A percentile compares a stretch with the other conserved stretches of the same genome.
These are phyloP conservation scores for Phoma sp. DNA, from an alignment of 2,329 filamentous ascomycete genomes.

Conservation along the genomic window DNA sequence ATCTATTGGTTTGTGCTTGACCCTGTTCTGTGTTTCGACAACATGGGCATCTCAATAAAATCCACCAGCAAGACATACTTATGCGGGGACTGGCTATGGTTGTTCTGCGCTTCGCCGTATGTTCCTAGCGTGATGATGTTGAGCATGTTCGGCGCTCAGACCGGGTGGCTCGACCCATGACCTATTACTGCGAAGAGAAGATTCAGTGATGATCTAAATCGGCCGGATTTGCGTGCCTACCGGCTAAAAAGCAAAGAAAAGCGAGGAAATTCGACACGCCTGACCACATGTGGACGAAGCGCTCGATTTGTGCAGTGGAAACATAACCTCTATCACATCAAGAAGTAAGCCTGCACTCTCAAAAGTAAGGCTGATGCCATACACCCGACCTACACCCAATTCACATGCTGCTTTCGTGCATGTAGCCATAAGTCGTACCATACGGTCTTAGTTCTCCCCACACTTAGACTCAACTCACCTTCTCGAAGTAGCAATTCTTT, in stretches of 20 bases:
- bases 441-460: slow-evolving; percentile 5
- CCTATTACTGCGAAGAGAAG: neutral
- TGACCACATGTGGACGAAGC: neutral
- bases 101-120: neutral
- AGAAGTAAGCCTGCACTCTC: neutral
- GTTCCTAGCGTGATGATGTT: neutral
- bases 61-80: neutral
- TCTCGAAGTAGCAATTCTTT: slow-evolving; percentile 6
- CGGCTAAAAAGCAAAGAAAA: neutral
- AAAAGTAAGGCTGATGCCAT: neutral
- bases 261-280: neutral
- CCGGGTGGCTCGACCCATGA: neutral
- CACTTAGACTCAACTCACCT: slow-evolving; percentile 12
- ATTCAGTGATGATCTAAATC: no score
- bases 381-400: neutral
- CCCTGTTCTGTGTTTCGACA: neutral
- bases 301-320: neutral
- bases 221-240: no score
- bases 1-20: neutral
- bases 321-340: no score
- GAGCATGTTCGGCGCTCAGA: neutral
- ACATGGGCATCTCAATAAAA: neutral
- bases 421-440: neutral
- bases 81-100: neutral
- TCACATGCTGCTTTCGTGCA: neutral